A percentile compares a stretch with the other conserved stretches of the same genome.
These are phyloP conservation scores for Podospora pseudopauciseta DNA, from an alignment of 495 filamentous ascomycete genomes.

Conservation along the genomic window DNA sequence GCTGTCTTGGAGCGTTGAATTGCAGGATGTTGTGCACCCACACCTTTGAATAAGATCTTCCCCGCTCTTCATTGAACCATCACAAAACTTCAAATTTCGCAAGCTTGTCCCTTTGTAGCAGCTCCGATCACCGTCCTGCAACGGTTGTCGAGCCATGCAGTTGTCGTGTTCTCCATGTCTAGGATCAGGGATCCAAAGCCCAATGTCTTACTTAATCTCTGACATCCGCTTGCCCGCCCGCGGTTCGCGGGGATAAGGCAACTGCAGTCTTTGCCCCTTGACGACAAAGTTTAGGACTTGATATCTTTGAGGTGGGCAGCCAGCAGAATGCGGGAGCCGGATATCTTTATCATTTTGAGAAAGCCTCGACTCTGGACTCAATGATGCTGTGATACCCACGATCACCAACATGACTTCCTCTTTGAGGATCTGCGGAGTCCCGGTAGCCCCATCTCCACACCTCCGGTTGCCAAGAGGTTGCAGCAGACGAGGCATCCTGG, in stretches of 20 bases:
- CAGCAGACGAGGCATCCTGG: conserved; percentile 12
- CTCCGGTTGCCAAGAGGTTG: conserved; percentile 16
- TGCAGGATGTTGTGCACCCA: background rate
- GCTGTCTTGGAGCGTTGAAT: background rate
- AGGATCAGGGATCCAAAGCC: background rate
- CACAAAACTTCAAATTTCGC: background rate
- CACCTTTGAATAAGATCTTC: background rate
- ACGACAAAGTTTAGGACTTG: background rate
- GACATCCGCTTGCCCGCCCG: background rate
- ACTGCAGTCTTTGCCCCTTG: background rate
- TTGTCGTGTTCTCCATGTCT: background rate
- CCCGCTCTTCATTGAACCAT: background rate
- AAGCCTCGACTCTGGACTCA: background rate
- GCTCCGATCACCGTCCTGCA: background rate
- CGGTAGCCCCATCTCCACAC: background rate
- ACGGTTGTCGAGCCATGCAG: background rate
- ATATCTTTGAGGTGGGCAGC: too few species aligned
- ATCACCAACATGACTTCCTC: background rate
- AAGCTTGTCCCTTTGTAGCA: background rate
- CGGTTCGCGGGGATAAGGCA: background rate
- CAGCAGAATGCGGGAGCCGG: too few species aligned
- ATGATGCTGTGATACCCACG: background rate
- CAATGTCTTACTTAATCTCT: background rate
- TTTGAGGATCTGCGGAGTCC: background rate
- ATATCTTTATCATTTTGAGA: too few species aligned